Conservation (phyloP, 305 asterid genomes). For the Plantago rigida region DNA sequence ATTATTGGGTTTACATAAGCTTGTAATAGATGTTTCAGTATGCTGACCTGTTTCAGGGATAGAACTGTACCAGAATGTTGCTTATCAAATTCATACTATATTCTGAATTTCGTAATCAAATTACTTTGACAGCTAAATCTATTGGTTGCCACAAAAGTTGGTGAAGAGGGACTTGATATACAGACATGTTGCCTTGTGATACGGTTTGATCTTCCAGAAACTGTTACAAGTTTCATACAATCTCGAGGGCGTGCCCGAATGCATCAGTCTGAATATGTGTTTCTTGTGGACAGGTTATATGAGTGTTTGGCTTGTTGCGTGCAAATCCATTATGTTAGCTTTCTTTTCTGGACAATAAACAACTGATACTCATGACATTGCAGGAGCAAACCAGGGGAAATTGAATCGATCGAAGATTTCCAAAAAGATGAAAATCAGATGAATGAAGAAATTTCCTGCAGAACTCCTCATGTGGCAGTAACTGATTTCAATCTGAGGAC, state of each 20-base stretch:
- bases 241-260: constrained; percentile 97
- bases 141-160: constrained; percentile 94
- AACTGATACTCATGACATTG: constrained; percentile 27
- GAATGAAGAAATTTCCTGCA: constrained; percentile 63
- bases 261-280: constrained; percentile 88
- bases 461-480: constrained; percentile 38
- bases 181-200: constrained; percentile 97
- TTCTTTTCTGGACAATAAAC: constrained; percentile 24
- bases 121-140: constrained; percentile 71
- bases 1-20: constrained; percentile 19
- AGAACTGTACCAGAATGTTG: background rate
- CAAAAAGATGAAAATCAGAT: constrained; percentile 60
- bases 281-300: constrained; percentile 81
- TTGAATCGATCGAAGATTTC: constrained; percentile 56
- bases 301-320: constrained; percentile 18
- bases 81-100: constrained; percentile 4
- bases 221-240: constrained; percentile 93
- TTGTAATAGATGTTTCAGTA: background rate
- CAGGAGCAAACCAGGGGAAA: constrained; percentile 67
- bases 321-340: constrained; percentile 19
- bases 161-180: constrained; percentile 99
- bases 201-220: constrained; percentile 98
- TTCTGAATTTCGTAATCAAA: constrained; percentile 18
- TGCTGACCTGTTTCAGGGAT: background rate
- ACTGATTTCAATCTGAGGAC: constrained; percentile 51